Conservation (phyloP, 176 grass and related monocot genomes). For the Pontederia paniculata region DNA sequence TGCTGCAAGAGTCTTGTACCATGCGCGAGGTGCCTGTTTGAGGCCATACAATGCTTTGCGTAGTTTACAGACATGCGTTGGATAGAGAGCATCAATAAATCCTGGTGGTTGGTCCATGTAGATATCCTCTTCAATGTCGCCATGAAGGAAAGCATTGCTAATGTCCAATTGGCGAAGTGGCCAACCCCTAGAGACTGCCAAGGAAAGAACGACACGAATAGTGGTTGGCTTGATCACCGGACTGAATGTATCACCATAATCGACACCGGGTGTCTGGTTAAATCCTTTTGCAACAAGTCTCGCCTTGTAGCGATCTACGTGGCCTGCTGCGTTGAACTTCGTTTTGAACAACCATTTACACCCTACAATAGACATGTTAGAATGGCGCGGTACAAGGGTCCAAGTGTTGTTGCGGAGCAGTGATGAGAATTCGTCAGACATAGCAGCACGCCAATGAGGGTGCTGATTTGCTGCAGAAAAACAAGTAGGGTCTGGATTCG, state of each 20-base stretch:
- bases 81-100: too few species aligned
- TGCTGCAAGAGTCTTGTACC: too few species aligned
- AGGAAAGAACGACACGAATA: not conserved
- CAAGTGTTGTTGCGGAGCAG: constrained; percentile 1
- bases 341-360: not conserved
- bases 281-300: not conserved
- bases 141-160: too few species aligned
- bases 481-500: too few species aligned
- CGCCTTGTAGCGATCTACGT: not conserved
- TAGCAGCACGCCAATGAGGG: not conserved
- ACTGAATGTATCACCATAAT: not conserved
- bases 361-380: not conserved
- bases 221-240: constrained; percentile 1
- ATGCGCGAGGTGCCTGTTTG: too few species aligned
- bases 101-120: too few species aligned
- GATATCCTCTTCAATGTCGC: too few species aligned
- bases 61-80: too few species aligned
- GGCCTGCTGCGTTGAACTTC: not conserved
- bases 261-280: not conserved
- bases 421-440: not conserved
- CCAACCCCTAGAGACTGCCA: not conserved
- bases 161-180: not conserved
- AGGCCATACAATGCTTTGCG: too few species aligned
- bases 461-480: not conserved
- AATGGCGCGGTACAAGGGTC: not conserved